Conservation (phyloP, 441 rosid species). For the Corymbia calophylla region DNA sequence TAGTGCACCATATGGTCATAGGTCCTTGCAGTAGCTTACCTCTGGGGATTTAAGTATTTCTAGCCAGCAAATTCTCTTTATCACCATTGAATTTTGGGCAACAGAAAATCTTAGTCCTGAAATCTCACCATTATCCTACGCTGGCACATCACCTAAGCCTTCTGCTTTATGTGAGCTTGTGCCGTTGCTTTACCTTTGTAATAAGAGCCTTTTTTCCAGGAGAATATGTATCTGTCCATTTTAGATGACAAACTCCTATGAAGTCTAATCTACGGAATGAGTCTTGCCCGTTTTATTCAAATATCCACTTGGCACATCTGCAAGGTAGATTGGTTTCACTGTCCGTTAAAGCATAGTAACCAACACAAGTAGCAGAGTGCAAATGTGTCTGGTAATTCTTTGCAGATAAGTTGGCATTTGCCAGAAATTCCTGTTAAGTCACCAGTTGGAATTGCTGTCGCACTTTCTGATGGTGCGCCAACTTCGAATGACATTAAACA, state of each 20-base stretch:
- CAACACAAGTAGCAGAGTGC: background rate
- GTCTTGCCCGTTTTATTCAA: background rate
- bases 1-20: background rate
- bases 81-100: background rate
- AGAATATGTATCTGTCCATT: background rate
- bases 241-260: background rate
- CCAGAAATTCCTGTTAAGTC: background rate
- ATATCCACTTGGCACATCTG: background rate
- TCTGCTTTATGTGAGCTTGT: background rate
- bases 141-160: background rate
- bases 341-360: background rate
- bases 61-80: background rate
- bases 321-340: background rate
- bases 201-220: background rate
- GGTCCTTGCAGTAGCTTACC: background rate
- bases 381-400: background rate
- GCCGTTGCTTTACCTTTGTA: background rate
- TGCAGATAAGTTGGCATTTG: background rate
- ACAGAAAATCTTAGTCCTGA: background rate
- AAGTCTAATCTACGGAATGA: background rate
- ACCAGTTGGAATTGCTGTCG: background rate
- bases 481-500: background rate
- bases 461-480: background rate
- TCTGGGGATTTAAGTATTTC: background rate
- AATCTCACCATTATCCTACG: background rate